Base-by-base conservation (phyloP, 2,329 filamentous ascomycete species). In the Annulohypoxylon truncatum region DNA sequence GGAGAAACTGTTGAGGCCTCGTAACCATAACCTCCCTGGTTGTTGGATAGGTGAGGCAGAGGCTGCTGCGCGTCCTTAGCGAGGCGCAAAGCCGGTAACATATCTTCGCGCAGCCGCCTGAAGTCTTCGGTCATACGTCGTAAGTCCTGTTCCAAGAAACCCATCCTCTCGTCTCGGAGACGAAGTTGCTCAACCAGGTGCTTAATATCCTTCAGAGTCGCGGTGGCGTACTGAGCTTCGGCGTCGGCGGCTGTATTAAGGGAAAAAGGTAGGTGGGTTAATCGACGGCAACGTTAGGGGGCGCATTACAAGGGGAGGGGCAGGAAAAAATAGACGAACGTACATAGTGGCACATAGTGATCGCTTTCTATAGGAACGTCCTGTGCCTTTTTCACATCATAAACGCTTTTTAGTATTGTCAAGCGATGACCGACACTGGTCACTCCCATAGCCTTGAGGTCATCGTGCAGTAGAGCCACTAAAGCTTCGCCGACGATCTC, bases 391-490 rank as follows among this genome's bases (percentile, higher is more conserved):
- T 99, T 99, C 76, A 96, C 90, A 76, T 98, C 94, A 81, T 97
- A 98, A 58, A 98, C 94, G 74, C 90, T 94, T 82, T 97, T 98
- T 63, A 99, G 85, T 62, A 99, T 96, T 20, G 94, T 97, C 74
- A 99, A 84, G 65, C 96, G 90, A 81, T 99, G 96, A 40, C 96
- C 96, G 50, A 97, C 93, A 80, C 95, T 98, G 68, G 85, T 84
- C 70, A 99, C 92, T 50, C 94, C 94, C 90, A 98, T 95, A 77
- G 96, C 93, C 80, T 96, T 97, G 73, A 99, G 83, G 77, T 98
- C 95, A 61, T 97, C 92, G 77, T 98, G 96, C 69, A 92, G 91
- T 69, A 99, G 82, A 40, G 93, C 93, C 61, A 97, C 89, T 68
- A 99, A 83, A 55, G 93, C 95, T 78, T 98, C 94, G 70, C 96